Evolutionary conservation across 768 basidiomycete genomes (phyloP), one percentile per base, ranked within the genome.

Genomic region (Boletus reticuloceps): DNA sequence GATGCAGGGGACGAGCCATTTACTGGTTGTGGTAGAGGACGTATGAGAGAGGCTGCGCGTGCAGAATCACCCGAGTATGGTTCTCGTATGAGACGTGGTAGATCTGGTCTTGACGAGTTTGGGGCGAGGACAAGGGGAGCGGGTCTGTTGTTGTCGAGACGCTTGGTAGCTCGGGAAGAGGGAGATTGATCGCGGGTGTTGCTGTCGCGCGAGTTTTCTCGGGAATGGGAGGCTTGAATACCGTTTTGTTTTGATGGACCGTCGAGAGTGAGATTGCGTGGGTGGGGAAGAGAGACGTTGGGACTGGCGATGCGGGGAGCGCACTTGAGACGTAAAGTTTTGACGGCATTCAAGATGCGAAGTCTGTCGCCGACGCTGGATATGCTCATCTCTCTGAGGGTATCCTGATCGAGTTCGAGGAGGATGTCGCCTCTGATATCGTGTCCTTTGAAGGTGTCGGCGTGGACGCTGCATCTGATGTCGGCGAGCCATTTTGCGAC

Each of bases 351-450:
- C 19, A 93, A 65, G 47, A 99, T 89, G 66, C 92, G 82, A 9
- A 98, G 83, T 47, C 95, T 78, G 72, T 99, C 97, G 12, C 97
- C 97, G 40, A 99, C 88, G 71, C 88, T 92, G 32, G 78, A 64
- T 29, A 99, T 82, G 14, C 89, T 89, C 84, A 98, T 91, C 72
- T 99, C 97, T 68, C 87, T 91, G 47, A 99, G 74, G 3, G 85
- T 88, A 8, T 76, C 71, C 70, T 94, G 91, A 66, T 98, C 96
- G 43, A 98, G 75, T 59, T 99, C 97, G 47, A 98, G 79, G 17
- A 99, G 74, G 20, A 99, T 86, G 66, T 92, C 89, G 6, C 96
- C 94, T 48, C 92, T 76, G 63, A 99, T 96, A 67, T 99, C 96
- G 74, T 96, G 90, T 5, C 80, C 78, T 46, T 78, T 82, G 75